Base-by-base conservation (phyloP, 2,329 filamentous ascomycete species). In the Didymella sp. region DNA sequence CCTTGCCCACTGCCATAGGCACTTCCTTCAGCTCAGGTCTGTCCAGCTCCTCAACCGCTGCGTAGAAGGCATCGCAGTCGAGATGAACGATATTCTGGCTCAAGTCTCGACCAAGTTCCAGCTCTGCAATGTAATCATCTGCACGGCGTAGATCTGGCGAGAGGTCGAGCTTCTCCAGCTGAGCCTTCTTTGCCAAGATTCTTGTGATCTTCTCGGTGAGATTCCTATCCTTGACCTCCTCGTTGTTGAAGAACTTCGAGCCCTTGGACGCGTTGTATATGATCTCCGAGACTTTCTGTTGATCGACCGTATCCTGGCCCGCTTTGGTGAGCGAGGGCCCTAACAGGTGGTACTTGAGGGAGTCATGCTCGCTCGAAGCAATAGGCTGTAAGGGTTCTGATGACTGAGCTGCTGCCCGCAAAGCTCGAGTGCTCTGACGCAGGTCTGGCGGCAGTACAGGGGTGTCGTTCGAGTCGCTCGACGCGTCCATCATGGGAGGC, bases 251-350 rank as follows among this genome's bases (percentile, higher is more conserved):
- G 79, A 89, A 99, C 74, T 96, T 97, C 64, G 92, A 96, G 44
- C 95, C 95, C 73, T 96, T 97, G 15, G 92, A 97, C 11, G 93
- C 92, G 75, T 96, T 92, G 78, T 97, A 98, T 58, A 99, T 99
- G 66, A 98, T 89, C 68, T 98, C 93, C 2, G 93, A 96, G 46
- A 99, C 92, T 80, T 95, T 96, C 62, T 85, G 84, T 78, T 98
- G 95, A 69, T 99, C 92, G n/a, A 98, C 94, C 15, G 86, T 83
- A 70, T 96, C 92, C 74, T 98, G 93, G 1, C 95, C 95, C 27
- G 93, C 91, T 76, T 99, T 99, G 21, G 92, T 94, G 50, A 98
- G 80, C 6, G 93, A 97, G 0, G 93, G 94, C 0, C 95, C 95
- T 0, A 98, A 82, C 0, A 98, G 84, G 53, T 89, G 89, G 75